These are phyloP conservation scores for Candida albicans DNA, from an alignment of 1,139 yeast species.

Conservation along the genomic window DNA sequence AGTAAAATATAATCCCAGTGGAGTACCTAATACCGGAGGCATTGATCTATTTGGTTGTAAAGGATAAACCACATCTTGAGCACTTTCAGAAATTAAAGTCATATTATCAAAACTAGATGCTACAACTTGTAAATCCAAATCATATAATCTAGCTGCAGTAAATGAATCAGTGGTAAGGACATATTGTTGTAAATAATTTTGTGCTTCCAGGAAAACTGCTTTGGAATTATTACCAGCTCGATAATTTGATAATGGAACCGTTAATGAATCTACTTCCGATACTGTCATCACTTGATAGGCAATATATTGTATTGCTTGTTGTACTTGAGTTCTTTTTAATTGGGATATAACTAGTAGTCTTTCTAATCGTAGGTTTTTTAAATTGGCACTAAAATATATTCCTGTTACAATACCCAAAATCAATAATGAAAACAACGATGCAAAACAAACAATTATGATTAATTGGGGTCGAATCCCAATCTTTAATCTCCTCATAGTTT, in stretches of 20 bases:
- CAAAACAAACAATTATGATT: constrained; percentile 73
- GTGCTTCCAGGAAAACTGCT: constrained; percentile 42
- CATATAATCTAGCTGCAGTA: constrained; percentile 69
- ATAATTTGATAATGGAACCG: constrained; percentile 57
- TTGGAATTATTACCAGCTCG: constrained; percentile 69
- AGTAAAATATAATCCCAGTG: constrained; percentile 44
- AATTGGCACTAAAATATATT: constrained; percentile 67
- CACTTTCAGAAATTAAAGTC: constrained; percentile 28
- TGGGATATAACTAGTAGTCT: constrained; percentile 76
- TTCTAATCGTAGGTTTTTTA: constrained; percentile 64
- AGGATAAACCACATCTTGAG: constrained; percentile 52
- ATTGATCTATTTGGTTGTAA: constrained; percentile 44
- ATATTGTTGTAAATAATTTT: constrained; percentile 53
- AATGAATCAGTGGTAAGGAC: constrained; percentile 62
- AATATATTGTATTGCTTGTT: constrained; percentile 61
- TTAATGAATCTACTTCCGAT: constrained; percentile 61
- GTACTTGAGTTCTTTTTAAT: constrained; percentile 75
- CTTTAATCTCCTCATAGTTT: constrained; percentile 41
- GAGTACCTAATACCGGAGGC: constrained; percentile 31
- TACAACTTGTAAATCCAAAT: constrained; percentile 44
- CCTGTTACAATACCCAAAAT: constrained; percentile 80
- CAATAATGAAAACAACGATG: constrained; percentile 72
- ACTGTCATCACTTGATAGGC: constrained; percentile 73
- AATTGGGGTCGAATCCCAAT: constrained; percentile 69
- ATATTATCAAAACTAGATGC: constrained; percentile 34